Evolutionary conservation across 257 asterid species (phyloP), one percentile per base, ranked within the genome.

Genomic region (Buddleja alternifolia): DNA sequence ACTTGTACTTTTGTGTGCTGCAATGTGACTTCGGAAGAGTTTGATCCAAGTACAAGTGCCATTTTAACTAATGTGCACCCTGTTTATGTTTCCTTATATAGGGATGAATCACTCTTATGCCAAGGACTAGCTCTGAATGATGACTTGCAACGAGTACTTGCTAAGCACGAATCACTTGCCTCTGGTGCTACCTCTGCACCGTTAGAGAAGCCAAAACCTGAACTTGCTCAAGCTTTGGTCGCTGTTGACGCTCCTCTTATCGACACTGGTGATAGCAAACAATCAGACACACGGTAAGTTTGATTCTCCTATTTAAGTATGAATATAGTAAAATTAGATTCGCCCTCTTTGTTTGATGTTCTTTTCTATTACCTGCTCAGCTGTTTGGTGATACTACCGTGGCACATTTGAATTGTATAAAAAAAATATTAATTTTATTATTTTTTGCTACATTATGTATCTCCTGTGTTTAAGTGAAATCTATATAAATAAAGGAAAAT

Each of bases 101-200:
- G 99, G 76, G 99, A 94, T 78, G 99, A 94, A 70, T 89, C 96
- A 16, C 77, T 94, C 51, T 80, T 94, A 72, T 81, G 96, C 83
- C 97, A 91, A 82, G 99, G 97, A 69, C 83, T 94, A 75, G 82
- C 97, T 15, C 81, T 91, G 71, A 94, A 91, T 75, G 98, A 94
- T 75, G 98, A 89, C 79, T 81, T 94, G 83, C 97, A 94, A 70
- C 96, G 95, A 45, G 91, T 87, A 69, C 75, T 94, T 52, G 96
- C 97, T 73, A 94, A 86, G 79, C 97, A 94, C 61, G 99, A 94
- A 72, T 76, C 97, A 61, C 74, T 89, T 76, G 72, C 97, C 46
- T 86, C 99, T 0, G 97, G 97, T 76, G 77, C 74, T 69, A 54
- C 76, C 44, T 37, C 88, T 59, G 66, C 72, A 78, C 84, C 61